Base-by-base conservation (phyloP, 208 protist species). In the Lotmaria passim region DNA sequence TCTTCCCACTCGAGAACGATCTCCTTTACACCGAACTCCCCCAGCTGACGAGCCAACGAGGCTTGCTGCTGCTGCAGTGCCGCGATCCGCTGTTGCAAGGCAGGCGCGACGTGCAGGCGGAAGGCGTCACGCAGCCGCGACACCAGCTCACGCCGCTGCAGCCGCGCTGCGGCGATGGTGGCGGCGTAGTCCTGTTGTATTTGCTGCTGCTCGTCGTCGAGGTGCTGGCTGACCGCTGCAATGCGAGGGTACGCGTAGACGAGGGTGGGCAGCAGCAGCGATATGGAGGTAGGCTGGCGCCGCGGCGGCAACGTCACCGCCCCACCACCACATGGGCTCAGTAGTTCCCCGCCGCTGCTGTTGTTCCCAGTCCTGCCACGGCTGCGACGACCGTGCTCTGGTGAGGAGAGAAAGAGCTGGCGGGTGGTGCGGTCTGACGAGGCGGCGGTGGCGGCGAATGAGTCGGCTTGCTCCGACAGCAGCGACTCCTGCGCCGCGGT, bases 1-100 rank as follows among this genome's bases (percentile, higher is more conserved):
- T 75, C 77, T n/a, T 83, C 60, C 81, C 81, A 82, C 51, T 81
- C 65, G 7, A 86, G 59, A 14, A 48, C 51, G 10, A 81, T 53
- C 12, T 75, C 52, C 43, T 69, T 69, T 36, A 86, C 66, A 0
- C 81, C 81, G 3, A 86, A 58, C 26, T 69, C 77, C 12, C 36
- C 59, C 14, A 86, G 69, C 51, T 79, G 38, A 8, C 46, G 60
- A 2, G 66, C 78, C 21, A 86, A 55, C n/a, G 31, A n/a, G 24
- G 58, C 34, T 64, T 83, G 81, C 47, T 59, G 51, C 52, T 48
- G 50, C 50, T 60, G 53, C 43, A 76, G 55, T 21, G 28, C 52
- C 3, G 51, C 63, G 14, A 82, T 33, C 21, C 23, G 1, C 24
- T 47, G 38, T 11, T 46, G 77, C 47, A 86, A 60, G 5, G 43